Conservation (phyloP, 345 rosid genomes). For the Noccaea bulbosa region DNA sequence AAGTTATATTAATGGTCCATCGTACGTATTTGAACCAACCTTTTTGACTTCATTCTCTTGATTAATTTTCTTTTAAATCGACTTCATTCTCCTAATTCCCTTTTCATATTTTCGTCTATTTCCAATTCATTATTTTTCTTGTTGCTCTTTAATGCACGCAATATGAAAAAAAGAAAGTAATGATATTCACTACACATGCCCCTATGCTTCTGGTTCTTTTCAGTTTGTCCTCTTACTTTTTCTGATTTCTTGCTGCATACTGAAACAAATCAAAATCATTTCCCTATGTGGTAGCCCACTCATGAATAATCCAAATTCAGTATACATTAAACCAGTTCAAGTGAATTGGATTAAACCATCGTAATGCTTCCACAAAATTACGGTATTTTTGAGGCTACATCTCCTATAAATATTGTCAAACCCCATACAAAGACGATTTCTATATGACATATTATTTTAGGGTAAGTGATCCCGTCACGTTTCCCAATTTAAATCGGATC, state of each 20-base stretch:
- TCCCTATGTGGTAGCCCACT: conserved; percentile 35
- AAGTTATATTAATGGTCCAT: conserved; percentile 30
- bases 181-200: conserved; percentile 37
- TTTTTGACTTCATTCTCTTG: conserved; percentile 32
- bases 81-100: conserved; percentile 33
- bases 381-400: too few relatives aligned
- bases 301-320: background rate
- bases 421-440: background rate
- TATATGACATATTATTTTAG: background rate
- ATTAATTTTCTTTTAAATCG: background rate
- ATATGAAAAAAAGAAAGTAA: background rate
- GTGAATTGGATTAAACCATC: too few relatives aligned
- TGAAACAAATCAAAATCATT: conserved; percentile 37
- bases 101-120: conserved; percentile 17
- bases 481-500: background rate
- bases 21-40: conserved; percentile 37
- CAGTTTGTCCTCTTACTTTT: conserved; percentile 40
- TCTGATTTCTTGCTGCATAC: conserved; percentile 32
- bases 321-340: too few relatives aligned
- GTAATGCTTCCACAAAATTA: background rate
- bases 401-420: background rate
- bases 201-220: conserved; percentile 37
- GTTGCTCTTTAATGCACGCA: conserved; percentile 11
- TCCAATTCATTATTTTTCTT: conserved; percentile 6
- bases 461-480: background rate